Percentiles rank a stretch among this genome's conserved stretches.
Conservation (phyloP, 352 stramenopile species). For the Blastocystis sp. region DNA sequence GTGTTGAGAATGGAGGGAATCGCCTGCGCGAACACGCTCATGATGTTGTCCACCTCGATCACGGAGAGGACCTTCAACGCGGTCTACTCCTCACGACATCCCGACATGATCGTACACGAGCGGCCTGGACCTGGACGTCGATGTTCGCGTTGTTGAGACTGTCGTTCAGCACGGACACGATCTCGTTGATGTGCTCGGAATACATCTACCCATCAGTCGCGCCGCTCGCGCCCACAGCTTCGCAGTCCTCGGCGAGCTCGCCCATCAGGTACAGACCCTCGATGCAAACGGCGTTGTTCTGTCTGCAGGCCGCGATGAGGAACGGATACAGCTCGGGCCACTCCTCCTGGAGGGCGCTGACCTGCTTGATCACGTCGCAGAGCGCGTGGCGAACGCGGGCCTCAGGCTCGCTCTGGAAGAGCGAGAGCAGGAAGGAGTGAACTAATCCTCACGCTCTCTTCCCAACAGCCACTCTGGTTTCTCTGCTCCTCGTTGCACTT, state of each 20-base stretch:
- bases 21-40: conserved; percentile 1
- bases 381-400: conserved; percentile 9
- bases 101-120: not conserved
- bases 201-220: not conserved
- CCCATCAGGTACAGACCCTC: conserved; percentile 54
- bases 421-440: conserved; percentile 2
- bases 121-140: not conserved
- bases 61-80: conserved; percentile 23
- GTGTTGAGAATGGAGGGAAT: conserved; percentile 13
- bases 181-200: conserved; percentile 6
- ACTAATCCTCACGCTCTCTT: not conserved
- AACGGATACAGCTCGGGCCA: conserved; percentile 21
- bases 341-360: conserved; percentile 22
- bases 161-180: not conserved
- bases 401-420: conserved; percentile 35
- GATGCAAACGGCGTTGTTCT: not conserved
- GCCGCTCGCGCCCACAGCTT: not conserved
- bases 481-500: conserved; percentile 9
- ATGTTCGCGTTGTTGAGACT: not conserved
- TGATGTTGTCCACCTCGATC: conserved; percentile 30
- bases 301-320: conserved; percentile 9
- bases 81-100: not conserved
- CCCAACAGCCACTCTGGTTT: not conserved
- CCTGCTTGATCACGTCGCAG: conserved; percentile 42
- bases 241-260: conserved; percentile 23